Evolutionary conservation across 345 rosid genomes (phyloP).

Genomic region (Eucalyptus sp.): DNA sequence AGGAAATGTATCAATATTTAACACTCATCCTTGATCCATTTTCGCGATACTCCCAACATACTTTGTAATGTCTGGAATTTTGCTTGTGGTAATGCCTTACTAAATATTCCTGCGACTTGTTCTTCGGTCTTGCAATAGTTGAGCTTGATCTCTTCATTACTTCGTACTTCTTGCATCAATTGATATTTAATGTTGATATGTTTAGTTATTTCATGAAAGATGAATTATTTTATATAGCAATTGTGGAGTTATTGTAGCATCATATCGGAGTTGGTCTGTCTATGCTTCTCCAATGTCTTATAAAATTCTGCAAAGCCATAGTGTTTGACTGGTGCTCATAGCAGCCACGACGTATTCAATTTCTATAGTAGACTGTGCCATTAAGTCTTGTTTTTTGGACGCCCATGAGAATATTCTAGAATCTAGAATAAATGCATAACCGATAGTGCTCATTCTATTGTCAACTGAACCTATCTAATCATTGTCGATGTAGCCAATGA

Average conservation of each 20-base stretch:
- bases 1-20: background rate
- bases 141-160: background rate
- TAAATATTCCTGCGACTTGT: background rate
- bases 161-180: background rate
- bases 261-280: fast-evolving
- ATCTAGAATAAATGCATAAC: background rate
- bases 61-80: no score
- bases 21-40: background rate
- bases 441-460: background rate
- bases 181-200: background rate
- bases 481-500: background rate
- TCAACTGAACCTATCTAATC: background rate
- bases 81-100: background rate
- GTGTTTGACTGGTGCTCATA: background rate
- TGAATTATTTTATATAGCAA: background rate
- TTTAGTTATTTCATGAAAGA: background rate
- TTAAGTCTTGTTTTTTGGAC: background rate
- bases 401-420: background rate
- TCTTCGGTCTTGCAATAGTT: background rate
- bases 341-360: background rate
- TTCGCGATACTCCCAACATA: no score
- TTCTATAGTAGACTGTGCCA: background rate
- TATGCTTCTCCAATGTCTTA: background rate
- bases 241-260: background rate
- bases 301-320: background rate